Evolutionary conservation across 164 flowering plant species (phyloP), one percentile per base, ranked within the genome.

Genomic region (Protea cynaroides): DNA sequence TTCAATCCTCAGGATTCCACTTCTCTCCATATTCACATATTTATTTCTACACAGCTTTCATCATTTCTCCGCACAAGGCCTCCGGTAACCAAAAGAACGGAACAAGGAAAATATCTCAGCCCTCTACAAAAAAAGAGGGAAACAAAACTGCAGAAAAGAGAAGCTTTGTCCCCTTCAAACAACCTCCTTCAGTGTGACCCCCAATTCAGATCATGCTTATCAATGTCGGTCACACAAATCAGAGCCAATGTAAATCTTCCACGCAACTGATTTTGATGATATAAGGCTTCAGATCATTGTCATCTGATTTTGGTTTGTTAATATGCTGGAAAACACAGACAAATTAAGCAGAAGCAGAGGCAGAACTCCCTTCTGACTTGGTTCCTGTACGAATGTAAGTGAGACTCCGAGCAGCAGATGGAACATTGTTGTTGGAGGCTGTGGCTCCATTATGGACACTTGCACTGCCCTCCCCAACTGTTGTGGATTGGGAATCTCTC

Each of bases 331-430:
- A 49, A 49, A 49, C 1, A 47, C 11, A 36, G 25, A 10, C 25
- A 25, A 58, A 60, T 71, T 69, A 75, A 21, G 76, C 65, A 34
- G 75, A 60, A 21, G 68, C 75, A 34, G 75, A 60, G n/a, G 68
- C 75, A 0, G 68, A 21, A 61, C 50, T 72, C 19, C 72, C 83
- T 53, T 64, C 80, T 56, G 78, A 61, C 38, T 84, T 86, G 19
- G 79, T n/a, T 56, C 82, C 88, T 56, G 86, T 64, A 52, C 96
- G 81, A 63, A 89, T 78, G 70, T 89, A 87, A 43, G 90, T 89
- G 51, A 85, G 84, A 61, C 80, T 75, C 19, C 92, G 82, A 44
- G 73, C 25, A 55, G 78, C 56, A 13, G 79, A 64, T 24, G 79
- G 67, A 58, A 68, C 57, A 51, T 21, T 46, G 59, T 40, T 71